Evolutionary conservation across 352 stramenopile species (phyloP).

Genomic region (Pythium folliculosum): DNA sequence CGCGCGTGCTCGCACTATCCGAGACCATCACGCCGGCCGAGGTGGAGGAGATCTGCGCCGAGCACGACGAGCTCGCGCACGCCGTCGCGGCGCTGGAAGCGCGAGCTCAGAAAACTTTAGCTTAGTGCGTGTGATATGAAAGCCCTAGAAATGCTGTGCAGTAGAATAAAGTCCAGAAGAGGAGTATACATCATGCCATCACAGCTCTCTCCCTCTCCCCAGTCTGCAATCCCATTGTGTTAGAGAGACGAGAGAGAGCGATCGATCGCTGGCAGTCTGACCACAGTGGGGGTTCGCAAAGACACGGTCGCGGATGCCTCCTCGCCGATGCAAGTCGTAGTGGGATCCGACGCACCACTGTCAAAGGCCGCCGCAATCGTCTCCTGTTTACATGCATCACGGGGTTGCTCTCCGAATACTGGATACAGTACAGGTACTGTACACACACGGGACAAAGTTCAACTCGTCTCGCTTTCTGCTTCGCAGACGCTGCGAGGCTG

Average conservation of each 20-base stretch:
- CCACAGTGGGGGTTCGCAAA: not conserved
- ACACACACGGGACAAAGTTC: no score
- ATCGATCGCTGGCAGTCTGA: not conserved
- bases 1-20: conserved; percentile 1
- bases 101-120: not conserved
- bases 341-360: not conserved
- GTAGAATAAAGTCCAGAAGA: not conserved
- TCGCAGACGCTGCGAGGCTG: no score
- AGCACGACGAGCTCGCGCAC: conserved; percentile 2
- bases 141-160: not conserved
- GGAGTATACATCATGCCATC: no score
- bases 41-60: conserved; percentile 40
- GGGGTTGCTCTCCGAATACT: no score
- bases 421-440: no score
- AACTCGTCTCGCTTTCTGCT: no score
- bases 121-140: no score
- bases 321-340: no score
- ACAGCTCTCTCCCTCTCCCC: not conserved
- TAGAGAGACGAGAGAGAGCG: no score
- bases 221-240: not conserved
- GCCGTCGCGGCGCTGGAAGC: not conserved
- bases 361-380: no score
- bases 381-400: no score
- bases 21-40: conserved; percentile 33
- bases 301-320: not conserved